A percentile compares a stretch with the other conserved stretches of the same genome.
Evolutionary conservation across 2,329 filamentous ascomycete species (phyloP).

Genomic region (Fusarium liriodendri): DNA sequence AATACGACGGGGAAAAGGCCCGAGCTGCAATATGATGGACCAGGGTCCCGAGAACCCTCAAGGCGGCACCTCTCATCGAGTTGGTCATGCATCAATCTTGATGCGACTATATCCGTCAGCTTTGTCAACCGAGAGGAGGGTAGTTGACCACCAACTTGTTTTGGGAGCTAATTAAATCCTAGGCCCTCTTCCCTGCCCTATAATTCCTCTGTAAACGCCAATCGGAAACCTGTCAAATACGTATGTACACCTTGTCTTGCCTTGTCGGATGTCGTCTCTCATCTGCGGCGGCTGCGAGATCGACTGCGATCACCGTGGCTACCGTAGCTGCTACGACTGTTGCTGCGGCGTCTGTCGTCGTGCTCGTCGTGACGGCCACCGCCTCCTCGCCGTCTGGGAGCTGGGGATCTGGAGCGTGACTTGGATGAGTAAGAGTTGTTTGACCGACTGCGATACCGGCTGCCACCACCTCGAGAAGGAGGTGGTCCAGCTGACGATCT

Average conservation of each 20-base stretch:
- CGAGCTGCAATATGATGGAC: slow-evolving; percentile 24
- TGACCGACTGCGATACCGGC: slow-evolving; percentile 60
- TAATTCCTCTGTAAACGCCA: slow-evolving; percentile 35
- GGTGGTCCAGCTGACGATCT: slow-evolving; percentile 57
- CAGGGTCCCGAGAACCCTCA: slow-evolving; percentile 16
- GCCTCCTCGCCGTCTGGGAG: slow-evolving; percentile 47
- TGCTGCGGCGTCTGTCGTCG: slow-evolving; percentile 57
- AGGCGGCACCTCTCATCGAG: slow-evolving; percentile 18
- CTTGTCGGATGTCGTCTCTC: slow-evolving; percentile 2
- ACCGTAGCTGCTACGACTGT: slow-evolving; percentile 59
- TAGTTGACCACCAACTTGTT: slow-evolving; percentile 38
- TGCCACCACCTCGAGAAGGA: slow-evolving; percentile 47
- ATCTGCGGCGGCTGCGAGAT: slow-evolving; percentile 54
- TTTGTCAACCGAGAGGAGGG: slow-evolving; percentile 29
- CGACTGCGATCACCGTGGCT: slow-evolving; percentile 57
- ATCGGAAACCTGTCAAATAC: slow-evolving; percentile 29
- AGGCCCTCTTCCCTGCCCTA: slow-evolving; percentile 2
- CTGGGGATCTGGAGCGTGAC: slow-evolving; percentile 59
- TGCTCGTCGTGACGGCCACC: slow-evolving; percentile 48
- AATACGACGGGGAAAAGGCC: slow-evolving; percentile 25
- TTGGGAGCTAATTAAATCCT: slow-evolving; percentile 36
- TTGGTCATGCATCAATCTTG: slow-evolving; percentile 28
- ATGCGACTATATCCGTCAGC: slow-evolving; percentile 39
- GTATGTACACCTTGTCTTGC: slow-evolving; percentile 6
- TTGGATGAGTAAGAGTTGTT: slow-evolving; percentile 58